A percentile compares a stretch with the other conserved stretches of the same genome.
Conservation (phyloP, 768 basidiomycete genomes). For the Leucocoprinus birnbaumii region DNA sequence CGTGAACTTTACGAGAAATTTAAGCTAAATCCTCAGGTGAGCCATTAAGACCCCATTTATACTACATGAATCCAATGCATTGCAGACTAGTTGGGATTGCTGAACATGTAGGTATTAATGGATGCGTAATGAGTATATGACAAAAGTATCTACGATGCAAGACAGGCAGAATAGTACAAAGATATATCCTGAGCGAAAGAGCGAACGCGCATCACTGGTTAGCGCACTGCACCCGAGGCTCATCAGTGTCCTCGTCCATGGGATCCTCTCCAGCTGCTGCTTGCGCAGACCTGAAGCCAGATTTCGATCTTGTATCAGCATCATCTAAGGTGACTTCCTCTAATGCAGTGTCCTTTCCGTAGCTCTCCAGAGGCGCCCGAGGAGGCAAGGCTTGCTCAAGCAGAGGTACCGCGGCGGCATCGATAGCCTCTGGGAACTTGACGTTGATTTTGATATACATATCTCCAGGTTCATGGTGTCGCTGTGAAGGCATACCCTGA, state of each 20-base stretch:
- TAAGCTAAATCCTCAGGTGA: slow-evolving; percentile 79
- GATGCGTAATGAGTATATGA: slow-evolving; percentile 33
- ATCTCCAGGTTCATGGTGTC: slow-evolving; percentile 96
- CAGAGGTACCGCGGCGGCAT: slow-evolving; percentile 58
- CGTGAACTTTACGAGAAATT: slow-evolving; percentile 73
- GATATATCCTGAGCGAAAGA: slow-evolving; percentile 13
- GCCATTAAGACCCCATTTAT: neutral
- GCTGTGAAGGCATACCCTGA: slow-evolving; percentile 98
- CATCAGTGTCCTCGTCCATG: slow-evolving; percentile 94
- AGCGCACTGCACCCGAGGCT: slow-evolving; percentile 94
- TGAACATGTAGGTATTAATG: slow-evolving; percentile 35
- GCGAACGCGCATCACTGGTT: slow-evolving; percentile 54
- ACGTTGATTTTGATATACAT: slow-evolving; percentile 85
- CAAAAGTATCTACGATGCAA: slow-evolving; percentile 24
- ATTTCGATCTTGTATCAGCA: slow-evolving; percentile 63
- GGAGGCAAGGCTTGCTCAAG: slow-evolving; percentile 87
- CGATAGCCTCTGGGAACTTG: slow-evolving; percentile 84
- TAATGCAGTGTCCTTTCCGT: slow-evolving; percentile 60
- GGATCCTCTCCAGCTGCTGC: slow-evolving; percentile 51
- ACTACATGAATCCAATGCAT: slow-evolving; percentile 11
- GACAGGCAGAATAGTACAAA: slow-evolving; percentile 14
- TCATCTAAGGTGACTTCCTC: slow-evolving; percentile 88
- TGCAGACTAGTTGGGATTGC: slow-evolving; percentile 46
- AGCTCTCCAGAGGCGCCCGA: slow-evolving; percentile 63
- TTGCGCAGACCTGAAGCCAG: slow-evolving; percentile 27